Evolutionary conservation across 768 basidiomycete genomes (phyloP).

Genomic region (Boletus pseudopeckii): DNA sequence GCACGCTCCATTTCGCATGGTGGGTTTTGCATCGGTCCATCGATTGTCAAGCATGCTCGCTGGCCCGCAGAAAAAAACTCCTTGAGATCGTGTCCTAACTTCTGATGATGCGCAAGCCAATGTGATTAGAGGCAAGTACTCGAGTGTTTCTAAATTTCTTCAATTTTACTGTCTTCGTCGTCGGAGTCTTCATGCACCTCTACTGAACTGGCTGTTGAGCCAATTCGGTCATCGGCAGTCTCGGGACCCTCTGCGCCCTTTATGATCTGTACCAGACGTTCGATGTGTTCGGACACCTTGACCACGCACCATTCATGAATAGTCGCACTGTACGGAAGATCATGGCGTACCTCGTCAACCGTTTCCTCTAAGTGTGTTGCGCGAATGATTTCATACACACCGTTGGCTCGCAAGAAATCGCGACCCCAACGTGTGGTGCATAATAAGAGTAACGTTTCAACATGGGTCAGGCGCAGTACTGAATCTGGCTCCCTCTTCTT

Average conservation of each 20-base stretch:
- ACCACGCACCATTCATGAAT: not conserved
- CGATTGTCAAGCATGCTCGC: not conserved
- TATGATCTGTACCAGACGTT: conserved; percentile 82
- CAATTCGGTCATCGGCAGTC: conserved; percentile 38
- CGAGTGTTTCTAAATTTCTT: conserved; percentile 57
- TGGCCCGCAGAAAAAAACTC: not conserved
- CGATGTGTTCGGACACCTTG: conserved; percentile 84
- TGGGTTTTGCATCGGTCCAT: not conserved
- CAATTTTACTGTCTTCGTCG: conserved; percentile 70
- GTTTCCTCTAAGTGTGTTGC: conserved; percentile 74
- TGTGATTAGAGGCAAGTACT: conserved; percentile 12
- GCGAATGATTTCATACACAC: conserved; percentile 84
- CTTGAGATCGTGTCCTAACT: not conserved
- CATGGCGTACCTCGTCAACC: conserved; percentile 62
- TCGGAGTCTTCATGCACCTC: conserved; percentile 36
- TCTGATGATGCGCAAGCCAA: conserved; percentile 1
- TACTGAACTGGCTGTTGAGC: conserved; percentile 17
- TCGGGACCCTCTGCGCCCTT: conserved; percentile 69
- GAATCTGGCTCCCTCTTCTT: conserved; percentile 83
- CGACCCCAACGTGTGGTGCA: conserved; percentile 90
- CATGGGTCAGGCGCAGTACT: conserved; percentile 70
- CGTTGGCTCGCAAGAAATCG: conserved; percentile 71
- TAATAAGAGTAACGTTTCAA: conserved; percentile 87
- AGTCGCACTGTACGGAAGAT: not conserved
- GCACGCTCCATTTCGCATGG: not conserved